These are phyloP conservation scores for Phoenix dactylifera DNA, from an alignment of 176 grass and related monocot species.

Conservation along the genomic window DNA sequence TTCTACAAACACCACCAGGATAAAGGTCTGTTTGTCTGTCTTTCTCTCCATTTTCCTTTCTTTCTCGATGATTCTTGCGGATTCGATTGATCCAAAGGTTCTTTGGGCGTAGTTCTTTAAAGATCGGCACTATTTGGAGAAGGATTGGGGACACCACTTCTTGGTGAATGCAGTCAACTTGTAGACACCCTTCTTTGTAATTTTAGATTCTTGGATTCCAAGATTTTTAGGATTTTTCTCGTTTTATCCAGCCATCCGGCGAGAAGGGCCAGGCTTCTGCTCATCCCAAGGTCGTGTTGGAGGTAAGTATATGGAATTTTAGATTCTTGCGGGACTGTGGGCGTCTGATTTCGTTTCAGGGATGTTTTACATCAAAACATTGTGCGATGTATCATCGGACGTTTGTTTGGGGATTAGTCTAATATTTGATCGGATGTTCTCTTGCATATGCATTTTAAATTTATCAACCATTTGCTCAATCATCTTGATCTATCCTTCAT, in stretches of 20 bases:
- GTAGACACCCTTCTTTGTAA: background rate
- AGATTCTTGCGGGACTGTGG: background rate
- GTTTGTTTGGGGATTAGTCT: too few relatives aligned
- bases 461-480: too few relatives aligned
- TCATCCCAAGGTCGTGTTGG: constrained; percentile 15
- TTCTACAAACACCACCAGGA: constrained; percentile 20
- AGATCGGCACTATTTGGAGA: constrained; percentile 24
- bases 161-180: background rate
- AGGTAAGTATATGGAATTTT: constrained; percentile 1
- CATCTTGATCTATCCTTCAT: too few relatives aligned
- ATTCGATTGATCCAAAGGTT: background rate
- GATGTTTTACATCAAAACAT: too few relatives aligned
- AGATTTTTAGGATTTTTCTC: background rate
- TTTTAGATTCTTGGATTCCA: background rate
- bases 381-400: too few relatives aligned
- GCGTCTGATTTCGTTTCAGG: background rate
- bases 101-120: constrained; percentile 10
- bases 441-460: too few relatives aligned
- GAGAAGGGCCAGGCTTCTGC: background rate
- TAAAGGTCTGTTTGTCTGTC: constrained; percentile 6
- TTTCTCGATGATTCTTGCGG: background rate
- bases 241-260: background rate
- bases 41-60: background rate
- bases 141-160: constrained; percentile 17
- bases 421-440: too few relatives aligned